phyloP scores from a whole-genome alignment of 1,284 basidiomycete genomes.

The Apiotrichum veenhuisii region DNA sequence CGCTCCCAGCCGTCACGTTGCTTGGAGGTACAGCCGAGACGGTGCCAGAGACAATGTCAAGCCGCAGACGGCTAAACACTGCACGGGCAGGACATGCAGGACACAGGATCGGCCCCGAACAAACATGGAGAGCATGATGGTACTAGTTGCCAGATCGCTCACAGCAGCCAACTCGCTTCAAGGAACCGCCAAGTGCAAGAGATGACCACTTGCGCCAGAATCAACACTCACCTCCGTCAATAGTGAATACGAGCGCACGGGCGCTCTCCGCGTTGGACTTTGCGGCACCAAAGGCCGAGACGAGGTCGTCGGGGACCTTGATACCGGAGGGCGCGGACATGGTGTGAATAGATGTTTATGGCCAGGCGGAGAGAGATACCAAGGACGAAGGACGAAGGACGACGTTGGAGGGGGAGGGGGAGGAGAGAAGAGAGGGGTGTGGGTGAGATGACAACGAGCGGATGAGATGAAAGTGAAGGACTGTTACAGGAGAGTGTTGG shows the following conservation, averaged over 20 bases:
- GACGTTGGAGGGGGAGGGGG: background rate
- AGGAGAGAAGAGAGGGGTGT: background rate
- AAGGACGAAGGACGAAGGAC: background rate
- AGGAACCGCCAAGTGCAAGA: background rate
- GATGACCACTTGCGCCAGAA: background rate
- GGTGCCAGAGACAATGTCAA: too few species aligned
- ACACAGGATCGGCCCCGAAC: too few species aligned
- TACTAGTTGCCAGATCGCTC: too few species aligned
- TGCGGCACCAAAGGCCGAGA: slow-evolving; percentile 38
- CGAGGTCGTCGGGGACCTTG: slow-evolving; percentile 40
- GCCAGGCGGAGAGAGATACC: background rate
- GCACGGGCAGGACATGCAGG: too few species aligned
- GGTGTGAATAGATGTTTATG: slow-evolving; percentile 1
- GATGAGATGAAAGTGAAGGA: too few species aligned
- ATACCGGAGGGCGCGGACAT: slow-evolving; percentile 51
- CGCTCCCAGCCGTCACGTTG: too few species aligned
- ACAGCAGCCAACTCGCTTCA: too few species aligned
- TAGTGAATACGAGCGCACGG: slow-evolving; percentile 46
- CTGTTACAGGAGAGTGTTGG: too few species aligned
- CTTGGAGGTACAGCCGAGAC: too few species aligned
- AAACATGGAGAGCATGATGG: too few species aligned
- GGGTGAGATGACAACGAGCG: background rate
- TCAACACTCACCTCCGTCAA: slow-evolving; percentile 42
- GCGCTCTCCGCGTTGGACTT: slow-evolving; percentile 26
- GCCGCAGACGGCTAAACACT: too few species aligned